These are phyloP conservation scores for Crucibulum laeve DNA, from an alignment of 768 basidiomycete species.

Conservation along the genomic window DNA sequence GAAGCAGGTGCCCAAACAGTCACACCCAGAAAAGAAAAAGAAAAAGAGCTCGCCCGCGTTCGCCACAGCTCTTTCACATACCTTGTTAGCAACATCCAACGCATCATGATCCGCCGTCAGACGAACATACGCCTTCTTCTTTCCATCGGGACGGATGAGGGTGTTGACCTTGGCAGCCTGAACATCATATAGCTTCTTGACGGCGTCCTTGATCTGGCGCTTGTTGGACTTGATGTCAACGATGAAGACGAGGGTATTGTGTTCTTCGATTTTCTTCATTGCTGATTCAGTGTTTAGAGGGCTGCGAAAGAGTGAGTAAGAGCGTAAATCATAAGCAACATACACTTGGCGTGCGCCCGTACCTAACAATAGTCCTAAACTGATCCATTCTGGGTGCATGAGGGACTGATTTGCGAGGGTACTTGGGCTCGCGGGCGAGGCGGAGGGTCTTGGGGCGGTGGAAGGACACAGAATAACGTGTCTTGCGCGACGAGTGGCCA, in stretches of 20 bases:
- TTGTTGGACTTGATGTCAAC: conserved; percentile 96
- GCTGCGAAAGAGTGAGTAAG: conserved; percentile 29
- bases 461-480: conserved; percentile 85
- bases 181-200: conserved; percentile 98
- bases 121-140: conserved; percentile 99
- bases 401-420: conserved; percentile 92
- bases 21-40: too few species aligned
- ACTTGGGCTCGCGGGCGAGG: conserved; percentile 80
- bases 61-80: conserved; percentile 17
- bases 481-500: conserved; percentile 74
- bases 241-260: conserved; percentile 98
- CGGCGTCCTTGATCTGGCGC: conserved; percentile 98
- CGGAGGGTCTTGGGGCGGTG: conserved; percentile 93
- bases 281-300: conserved; percentile 94
- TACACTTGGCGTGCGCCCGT: conserved; percentile 19
- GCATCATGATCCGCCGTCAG: conserved; percentile 95
- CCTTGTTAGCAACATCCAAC: conserved; percentile 96
- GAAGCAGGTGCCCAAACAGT: too few species aligned
- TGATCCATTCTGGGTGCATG: conserved; percentile 96
- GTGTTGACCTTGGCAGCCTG: conserved; percentile 97
- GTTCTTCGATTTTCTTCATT: conserved; percentile 99
- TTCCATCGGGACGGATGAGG: conserved; percentile 96
- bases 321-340: conserved; percentile 2
- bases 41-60: too few species aligned
- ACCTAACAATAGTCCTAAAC: conserved; percentile 91